These are phyloP conservation scores for Aspergillus steynii DNA, from an alignment of 495 filamentous ascomycete species.

Conservation along the genomic window DNA sequence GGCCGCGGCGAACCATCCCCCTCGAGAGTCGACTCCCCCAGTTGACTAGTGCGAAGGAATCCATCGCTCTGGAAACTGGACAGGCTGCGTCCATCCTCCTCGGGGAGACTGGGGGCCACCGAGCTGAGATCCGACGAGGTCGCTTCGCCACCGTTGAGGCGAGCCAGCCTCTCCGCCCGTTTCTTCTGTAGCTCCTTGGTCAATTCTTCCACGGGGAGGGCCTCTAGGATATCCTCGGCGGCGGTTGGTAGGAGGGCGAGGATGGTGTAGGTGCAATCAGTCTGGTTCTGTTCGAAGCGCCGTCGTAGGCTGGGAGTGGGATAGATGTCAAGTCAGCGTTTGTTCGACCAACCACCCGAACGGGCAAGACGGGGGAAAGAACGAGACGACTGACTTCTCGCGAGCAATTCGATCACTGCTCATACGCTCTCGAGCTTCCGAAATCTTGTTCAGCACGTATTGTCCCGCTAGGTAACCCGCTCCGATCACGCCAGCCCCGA, in stretches of 20 bases:
- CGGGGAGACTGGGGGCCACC: slow-evolving; percentile 73
- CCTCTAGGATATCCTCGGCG: slow-evolving; percentile 82
- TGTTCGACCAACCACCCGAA: slow-evolving; percentile 8
- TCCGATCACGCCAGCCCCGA: slow-evolving; percentile 82
- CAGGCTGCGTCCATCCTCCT: slow-evolving; percentile 79
- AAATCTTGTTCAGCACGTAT: slow-evolving; percentile 87
- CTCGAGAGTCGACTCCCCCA: slow-evolving; percentile 50
- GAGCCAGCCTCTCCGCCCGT: slow-evolving; percentile 73
- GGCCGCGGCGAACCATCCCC: slow-evolving; percentile 44
- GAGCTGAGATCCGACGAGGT: slow-evolving; percentile 65
- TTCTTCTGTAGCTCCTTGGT: slow-evolving; percentile 91
- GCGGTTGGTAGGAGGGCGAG: slow-evolving; percentile 91
- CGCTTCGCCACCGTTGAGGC: slow-evolving; percentile 50
- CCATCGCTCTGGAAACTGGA: slow-evolving; percentile 75
- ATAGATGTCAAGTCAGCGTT: slow-evolving; percentile 11
- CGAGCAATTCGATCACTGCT: slow-evolving; percentile 90
- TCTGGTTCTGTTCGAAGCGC: slow-evolving; percentile 97
- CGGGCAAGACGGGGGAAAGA: slow-evolving; percentile 4
- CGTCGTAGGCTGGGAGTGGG: slow-evolving; percentile 69
- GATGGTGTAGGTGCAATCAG: slow-evolving; percentile 97
- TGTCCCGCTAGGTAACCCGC: slow-evolving; percentile 90
- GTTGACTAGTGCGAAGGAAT: slow-evolving; percentile 77
- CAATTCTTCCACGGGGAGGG: slow-evolving; percentile 84
- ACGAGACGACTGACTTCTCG: slow-evolving; percentile 73
- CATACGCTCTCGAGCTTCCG: slow-evolving; percentile 91